Percentiles rank a stretch among this genome's conserved stretches.
Conservation (phyloP, 345 rosid species). For the Sonneratia caseolaris region DNA sequence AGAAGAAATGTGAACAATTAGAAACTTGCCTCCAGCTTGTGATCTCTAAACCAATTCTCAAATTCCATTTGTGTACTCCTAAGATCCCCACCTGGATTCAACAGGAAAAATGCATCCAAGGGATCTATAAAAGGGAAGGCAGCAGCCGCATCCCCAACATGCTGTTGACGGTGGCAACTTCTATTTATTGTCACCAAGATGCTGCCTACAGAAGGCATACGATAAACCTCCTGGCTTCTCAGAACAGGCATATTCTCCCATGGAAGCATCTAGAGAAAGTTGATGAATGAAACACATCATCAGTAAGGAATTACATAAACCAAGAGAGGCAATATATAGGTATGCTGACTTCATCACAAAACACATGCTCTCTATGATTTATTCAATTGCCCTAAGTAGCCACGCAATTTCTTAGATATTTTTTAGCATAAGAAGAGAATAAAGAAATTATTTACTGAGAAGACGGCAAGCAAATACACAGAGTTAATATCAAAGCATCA, state of each 20-base stretch:
- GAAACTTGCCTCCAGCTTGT: constrained; percentile 62
- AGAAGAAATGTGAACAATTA: background rate
- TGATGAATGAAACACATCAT: constrained; percentile 9
- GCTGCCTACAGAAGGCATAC: constrained; percentile 92
- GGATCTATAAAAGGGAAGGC: constrained; percentile 79
- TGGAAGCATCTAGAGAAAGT: constrained; percentile 74
- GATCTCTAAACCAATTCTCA: constrained; percentile 75
- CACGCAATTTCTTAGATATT: background rate
- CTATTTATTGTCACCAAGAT: constrained; percentile 42
- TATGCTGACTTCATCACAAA: background rate
- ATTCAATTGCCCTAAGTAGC: background rate
- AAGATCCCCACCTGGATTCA: constrained; percentile 89
- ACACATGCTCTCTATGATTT: background rate
- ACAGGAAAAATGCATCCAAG: constrained; percentile 70
- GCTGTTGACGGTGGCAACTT: constrained; percentile 31
- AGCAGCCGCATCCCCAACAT: constrained; percentile 21
- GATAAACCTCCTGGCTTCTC: constrained; percentile 82
- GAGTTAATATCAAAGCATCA: background rate
- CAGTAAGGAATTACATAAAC: background rate
- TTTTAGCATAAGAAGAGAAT: background rate
- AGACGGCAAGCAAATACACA: background rate
- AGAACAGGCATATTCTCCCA: constrained; percentile 89
- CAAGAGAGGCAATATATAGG: background rate
- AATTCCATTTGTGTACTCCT: constrained; percentile 48
- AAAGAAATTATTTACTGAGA: background rate